Evolutionary conservation across 2,329 filamentous ascomycete genomes (phyloP).

Genomic region (Teratosphaeria pseudoeucalypti): DNA sequence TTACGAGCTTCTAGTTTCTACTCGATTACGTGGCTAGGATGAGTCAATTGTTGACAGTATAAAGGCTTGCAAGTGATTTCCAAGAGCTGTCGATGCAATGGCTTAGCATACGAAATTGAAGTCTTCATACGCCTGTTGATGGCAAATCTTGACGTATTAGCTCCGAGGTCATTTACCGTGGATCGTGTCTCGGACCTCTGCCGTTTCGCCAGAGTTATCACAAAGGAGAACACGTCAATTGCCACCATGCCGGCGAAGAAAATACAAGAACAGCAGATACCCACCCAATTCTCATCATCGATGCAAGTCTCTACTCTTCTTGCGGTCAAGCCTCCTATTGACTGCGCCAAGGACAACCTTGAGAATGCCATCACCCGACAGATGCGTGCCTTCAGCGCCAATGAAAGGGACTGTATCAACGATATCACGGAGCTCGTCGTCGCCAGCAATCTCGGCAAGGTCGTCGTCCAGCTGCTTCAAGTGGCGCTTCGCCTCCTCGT

Average conservation of each 20-base stretch:
- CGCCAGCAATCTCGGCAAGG: slow-evolving; percentile 43
- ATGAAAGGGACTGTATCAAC: slow-evolving; percentile 80
- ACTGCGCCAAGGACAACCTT: slow-evolving; percentile 77
- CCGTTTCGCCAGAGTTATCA: neutral
- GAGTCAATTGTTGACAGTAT: neutral
- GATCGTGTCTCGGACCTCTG: neutral
- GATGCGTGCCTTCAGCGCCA: slow-evolving; percentile 36
- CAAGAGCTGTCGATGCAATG: neutral
- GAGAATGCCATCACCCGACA: slow-evolving; percentile 63
- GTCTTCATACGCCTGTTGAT: neutral
- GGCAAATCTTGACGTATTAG: neutral
- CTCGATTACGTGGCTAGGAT: neutral
- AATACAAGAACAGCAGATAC: neutral
- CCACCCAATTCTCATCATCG: slow-evolving; percentile 4
- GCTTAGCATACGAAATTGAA: neutral
- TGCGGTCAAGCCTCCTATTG: slow-evolving; percentile 53
- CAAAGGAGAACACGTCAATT: neutral
- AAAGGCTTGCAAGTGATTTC: neutral
- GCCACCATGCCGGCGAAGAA: neutral
- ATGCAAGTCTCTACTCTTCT: slow-evolving; percentile 22
- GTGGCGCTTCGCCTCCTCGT: slow-evolving; percentile 52
- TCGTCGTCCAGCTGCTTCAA: slow-evolving; percentile 68
- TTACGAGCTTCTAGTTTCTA: neutral
- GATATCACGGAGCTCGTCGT: slow-evolving; percentile 63
- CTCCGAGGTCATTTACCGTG: too few relatives aligned